phyloP scores from a whole-genome alignment of 108 stramenopile genomes.

The Nannochloropsis gaditana region DNA sequence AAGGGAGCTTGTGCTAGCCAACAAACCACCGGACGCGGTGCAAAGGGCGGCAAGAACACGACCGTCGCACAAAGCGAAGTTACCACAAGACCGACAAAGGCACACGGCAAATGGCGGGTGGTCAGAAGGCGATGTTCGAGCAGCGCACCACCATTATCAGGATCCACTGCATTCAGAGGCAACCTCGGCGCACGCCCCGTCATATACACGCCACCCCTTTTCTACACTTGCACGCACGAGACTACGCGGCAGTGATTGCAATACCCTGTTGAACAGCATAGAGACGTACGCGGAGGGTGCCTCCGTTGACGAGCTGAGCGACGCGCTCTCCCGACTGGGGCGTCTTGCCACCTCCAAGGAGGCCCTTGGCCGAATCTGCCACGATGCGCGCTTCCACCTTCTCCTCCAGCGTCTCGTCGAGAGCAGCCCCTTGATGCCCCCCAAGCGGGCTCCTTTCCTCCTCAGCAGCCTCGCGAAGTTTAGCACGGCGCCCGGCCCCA shows the following conservation, averaged over 20 bases:
- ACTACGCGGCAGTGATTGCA: not conserved
- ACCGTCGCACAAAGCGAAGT: not conserved
- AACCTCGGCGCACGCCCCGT: not conserved
- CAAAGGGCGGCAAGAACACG: not conserved
- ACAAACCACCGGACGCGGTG: not conserved
- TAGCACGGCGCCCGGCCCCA: not conserved
- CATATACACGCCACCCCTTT: not conserved
- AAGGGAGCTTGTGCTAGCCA: not conserved
- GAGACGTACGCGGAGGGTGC: not conserved
- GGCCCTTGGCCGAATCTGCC: not conserved
- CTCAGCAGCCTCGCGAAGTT: not conserved
- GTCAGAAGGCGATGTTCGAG: not conserved
- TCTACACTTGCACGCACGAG: not conserved
- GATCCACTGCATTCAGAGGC: not conserved
- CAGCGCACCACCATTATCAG: not conserved
- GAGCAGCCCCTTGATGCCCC: not conserved
- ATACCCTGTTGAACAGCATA: not conserved
- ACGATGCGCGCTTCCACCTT: conserved; percentile 2
- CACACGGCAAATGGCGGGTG: not conserved
- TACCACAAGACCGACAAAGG: not conserved
- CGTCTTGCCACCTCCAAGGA: not conserved
- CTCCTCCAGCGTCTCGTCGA: not conserved
- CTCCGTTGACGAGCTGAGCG: not conserved
- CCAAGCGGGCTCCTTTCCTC: conserved; percentile 2
- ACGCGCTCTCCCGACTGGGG: not conserved